Conservation (phyloP, 148 eudicot species). For the Rhododendron henanense region DNA sequence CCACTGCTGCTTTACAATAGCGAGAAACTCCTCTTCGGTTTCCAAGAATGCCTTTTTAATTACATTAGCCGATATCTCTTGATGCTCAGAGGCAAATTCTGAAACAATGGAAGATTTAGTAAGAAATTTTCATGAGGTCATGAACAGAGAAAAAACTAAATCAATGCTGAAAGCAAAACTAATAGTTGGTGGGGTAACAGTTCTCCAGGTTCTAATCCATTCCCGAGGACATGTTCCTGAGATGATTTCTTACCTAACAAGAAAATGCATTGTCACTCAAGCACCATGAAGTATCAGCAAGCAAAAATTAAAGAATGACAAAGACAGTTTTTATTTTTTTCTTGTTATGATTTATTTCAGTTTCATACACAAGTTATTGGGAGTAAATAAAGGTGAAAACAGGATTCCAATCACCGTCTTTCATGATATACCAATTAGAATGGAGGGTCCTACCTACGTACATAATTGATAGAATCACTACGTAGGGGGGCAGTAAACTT, state of each 20-base stretch:
- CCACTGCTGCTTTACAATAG: conserved; percentile 67
- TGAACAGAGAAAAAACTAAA: background rate
- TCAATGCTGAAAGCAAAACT: background rate
- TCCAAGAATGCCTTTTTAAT: conserved; percentile 67
- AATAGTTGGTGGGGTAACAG: background rate
- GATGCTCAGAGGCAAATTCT: conserved; percentile 57
- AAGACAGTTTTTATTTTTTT: background rate
- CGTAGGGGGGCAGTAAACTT: background rate
- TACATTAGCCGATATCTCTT: conserved; percentile 54
- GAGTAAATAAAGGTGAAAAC: background rate
- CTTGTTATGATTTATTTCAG: background rate
- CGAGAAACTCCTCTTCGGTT: conserved; percentile 63
- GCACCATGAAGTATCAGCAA: background rate
- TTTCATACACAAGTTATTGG: background rate
- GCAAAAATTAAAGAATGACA: background rate
- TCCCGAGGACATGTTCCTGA: background rate
- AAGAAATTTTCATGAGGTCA: conserved; percentile 1
- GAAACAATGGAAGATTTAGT: conserved; percentile 4
- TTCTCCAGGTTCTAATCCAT: background rate
- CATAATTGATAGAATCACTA: background rate
- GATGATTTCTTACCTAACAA: background rate
- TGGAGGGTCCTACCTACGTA: background rate
- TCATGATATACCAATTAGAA: background rate
- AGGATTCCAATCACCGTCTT: background rate
- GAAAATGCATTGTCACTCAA: background rate